Base-by-base conservation (phyloP, 1,284 basidiomycete genomes). In the Cryptococcus amylolentus region DNA sequence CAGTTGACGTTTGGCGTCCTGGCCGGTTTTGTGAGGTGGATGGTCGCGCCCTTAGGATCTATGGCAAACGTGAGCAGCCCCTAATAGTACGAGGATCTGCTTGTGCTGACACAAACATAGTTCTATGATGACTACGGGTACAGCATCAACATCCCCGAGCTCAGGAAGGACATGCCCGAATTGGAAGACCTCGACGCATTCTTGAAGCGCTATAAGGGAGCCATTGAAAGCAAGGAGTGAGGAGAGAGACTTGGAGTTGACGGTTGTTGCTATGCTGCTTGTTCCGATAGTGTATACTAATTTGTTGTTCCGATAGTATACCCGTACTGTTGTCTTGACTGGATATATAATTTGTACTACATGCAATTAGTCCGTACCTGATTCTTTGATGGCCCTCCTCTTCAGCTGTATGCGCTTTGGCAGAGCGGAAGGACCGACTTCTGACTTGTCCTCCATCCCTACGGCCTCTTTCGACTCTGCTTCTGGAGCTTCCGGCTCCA, bases 61-160 rank as follows among this genome's bases (percentile, higher is more conserved):
- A 63, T 64, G 54, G 40, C 52, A 13, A 52, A 52, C 42, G 66
- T 67, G 40, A 55, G 67, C 61, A 28, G 8, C 18, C 14, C 14
- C 14, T 3, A 23, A 23, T 23, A 23, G 23, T 23, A 23, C 23
- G 23, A 23, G 61, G 51, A 60, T 38, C 2, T 5, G n/a, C 43
- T 39, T 26, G 27, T 20, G 39, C 23, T 23, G 23, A 23, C 23
- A 26, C 5, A 27, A 41, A 14, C 9, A 31, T 42, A 70, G 67
- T 69, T 66, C 53, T 67, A 64, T 49, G 64, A 67, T 53, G 38
- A 61, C 39, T 35, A 51, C 38, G 68, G 64, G 0, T 61, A 54
- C 53, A 51, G 49, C 12, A 53, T 60, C 35, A 44, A 62, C 37
- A 42, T 64, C 9, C n/a, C 44, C 2, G 10, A 61, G 42, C 41